Conservation (phyloP, 2,329 filamentous ascomycete species). For the Triangularia setosa region DNA sequence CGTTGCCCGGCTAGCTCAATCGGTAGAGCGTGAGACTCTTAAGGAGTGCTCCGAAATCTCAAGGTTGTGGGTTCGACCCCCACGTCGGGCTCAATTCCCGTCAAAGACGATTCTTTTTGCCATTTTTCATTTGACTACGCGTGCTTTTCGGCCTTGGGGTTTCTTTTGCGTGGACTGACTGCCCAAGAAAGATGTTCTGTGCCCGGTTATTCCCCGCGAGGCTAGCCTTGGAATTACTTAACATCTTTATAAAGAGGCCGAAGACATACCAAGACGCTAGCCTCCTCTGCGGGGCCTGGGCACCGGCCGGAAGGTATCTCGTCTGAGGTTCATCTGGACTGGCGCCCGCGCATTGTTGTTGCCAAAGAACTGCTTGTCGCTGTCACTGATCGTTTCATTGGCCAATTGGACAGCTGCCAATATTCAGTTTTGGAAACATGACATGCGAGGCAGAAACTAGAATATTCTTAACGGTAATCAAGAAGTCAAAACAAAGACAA, state of each 20-base stretch:
- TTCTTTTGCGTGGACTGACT: background rate
- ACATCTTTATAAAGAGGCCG: background rate
- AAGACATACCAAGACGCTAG: background rate
- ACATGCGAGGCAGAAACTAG: background rate
- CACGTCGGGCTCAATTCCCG: background rate
- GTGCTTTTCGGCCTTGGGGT: background rate
- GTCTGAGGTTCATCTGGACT: background rate
- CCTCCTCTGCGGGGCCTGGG: too few relatives aligned
- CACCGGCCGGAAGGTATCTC: background rate
- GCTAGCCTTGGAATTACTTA: background rate
- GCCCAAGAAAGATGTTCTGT: too few relatives aligned
- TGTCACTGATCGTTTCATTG: background rate
- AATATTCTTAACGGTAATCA: too few relatives aligned
- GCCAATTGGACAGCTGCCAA: background rate
- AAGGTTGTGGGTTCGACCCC: background rate
- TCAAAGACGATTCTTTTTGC: background rate
- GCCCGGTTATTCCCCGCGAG: background rate
- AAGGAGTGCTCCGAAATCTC: slow-evolving; percentile 30
- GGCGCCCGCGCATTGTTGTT: background rate
- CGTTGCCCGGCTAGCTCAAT: slow-evolving; percentile 59
- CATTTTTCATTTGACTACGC: background rate
- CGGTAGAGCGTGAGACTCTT: slow-evolving; percentile 72
- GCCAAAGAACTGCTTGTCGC: background rate
- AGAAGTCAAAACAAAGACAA: background rate
- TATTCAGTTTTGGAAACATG: background rate